Evolutionary conservation across 176 grass and related monocot species (phyloP).

Genomic region (Musa schizocarpa): DNA sequence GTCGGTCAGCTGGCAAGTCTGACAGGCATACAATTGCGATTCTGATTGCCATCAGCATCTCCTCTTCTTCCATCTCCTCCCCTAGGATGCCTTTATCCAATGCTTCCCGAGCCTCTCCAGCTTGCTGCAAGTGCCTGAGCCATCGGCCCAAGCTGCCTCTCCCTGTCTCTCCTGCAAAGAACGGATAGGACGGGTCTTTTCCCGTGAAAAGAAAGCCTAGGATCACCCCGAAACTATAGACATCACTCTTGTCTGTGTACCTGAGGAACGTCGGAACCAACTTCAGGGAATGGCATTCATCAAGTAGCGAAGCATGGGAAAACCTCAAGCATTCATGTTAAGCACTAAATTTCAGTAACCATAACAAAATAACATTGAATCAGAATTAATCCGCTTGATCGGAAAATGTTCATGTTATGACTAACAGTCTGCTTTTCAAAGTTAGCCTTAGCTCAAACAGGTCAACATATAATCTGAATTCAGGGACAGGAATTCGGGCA

Average conservation of each 20-base stretch:
- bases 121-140: conserved; percentile 75
- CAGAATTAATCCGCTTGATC: too few species aligned
- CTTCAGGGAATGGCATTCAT: neutral
- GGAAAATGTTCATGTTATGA: too few species aligned
- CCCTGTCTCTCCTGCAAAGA: conserved; percentile 58
- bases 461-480: neutral
- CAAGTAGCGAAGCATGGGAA: neutral
- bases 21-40: conserved; percentile 87
- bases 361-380: too few species aligned
- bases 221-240: conserved; percentile 83
- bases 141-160: conserved; percentile 44
- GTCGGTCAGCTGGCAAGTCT: conserved; percentile 59
- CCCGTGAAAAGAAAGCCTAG: conserved; percentile 64
- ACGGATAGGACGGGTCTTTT: conserved; percentile 57
- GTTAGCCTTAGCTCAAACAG: too few species aligned
- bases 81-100: conserved; percentile 57
- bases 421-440: too few species aligned
- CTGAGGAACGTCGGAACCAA: conserved; percentile 24
- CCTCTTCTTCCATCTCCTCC: conserved; percentile 68
- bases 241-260: conserved; percentile 95
- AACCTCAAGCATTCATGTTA: neutral
- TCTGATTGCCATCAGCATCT: conserved; percentile 91
- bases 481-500: neutral
- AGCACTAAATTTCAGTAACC: neutral
- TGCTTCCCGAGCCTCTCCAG: conserved; percentile 52